Evolutionary conservation across 1,139 yeast species (phyloP).

Genomic region (Yamadazyma friedrichii): DNA sequence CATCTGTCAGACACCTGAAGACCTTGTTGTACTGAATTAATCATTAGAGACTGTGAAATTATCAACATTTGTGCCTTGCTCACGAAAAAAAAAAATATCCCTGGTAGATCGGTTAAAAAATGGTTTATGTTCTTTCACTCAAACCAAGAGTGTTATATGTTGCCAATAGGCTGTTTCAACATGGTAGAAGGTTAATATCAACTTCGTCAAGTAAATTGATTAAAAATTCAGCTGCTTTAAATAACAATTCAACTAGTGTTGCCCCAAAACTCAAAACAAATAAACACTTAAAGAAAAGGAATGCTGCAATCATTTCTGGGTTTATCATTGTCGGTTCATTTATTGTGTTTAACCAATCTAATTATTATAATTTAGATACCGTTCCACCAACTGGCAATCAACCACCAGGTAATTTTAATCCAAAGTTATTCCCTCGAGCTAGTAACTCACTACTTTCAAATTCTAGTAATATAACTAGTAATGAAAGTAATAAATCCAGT

Average conservation of each 20-base stretch:
- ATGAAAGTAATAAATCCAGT: not conserved
- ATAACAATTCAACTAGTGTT: constrained; percentile 10
- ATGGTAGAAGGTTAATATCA: constrained; percentile 16
- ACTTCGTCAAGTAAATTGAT: constrained; percentile 14
- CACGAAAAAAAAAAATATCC: constrained; percentile 3
- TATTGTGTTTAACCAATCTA: constrained; percentile 40
- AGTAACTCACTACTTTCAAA: not conserved
- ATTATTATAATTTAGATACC: constrained; percentile 44
- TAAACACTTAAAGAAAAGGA: constrained; percentile 25
- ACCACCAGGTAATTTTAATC: constrained; percentile 11
- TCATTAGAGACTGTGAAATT: too few relatives aligned
- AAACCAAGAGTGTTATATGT: constrained; percentile 31
- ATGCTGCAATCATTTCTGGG: constrained; percentile 46
- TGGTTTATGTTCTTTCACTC: constrained; percentile 33
- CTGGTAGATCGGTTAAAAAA: constrained; percentile 5
- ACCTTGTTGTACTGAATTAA: too few relatives aligned
- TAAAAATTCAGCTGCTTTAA: constrained; percentile 8
- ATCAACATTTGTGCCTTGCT: constrained; percentile 3
- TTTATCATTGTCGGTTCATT: constrained; percentile 46
- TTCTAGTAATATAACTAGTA: not conserved
- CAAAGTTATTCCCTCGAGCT: constrained; percentile 7
- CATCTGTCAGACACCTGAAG: too few relatives aligned
- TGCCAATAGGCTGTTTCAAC: constrained; percentile 23
- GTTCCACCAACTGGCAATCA: constrained; percentile 24
- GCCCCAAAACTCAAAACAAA: constrained; percentile 9